Conservation (phyloP, 352 stramenopile species). For the Thalassiosira mediterranea region DNA sequence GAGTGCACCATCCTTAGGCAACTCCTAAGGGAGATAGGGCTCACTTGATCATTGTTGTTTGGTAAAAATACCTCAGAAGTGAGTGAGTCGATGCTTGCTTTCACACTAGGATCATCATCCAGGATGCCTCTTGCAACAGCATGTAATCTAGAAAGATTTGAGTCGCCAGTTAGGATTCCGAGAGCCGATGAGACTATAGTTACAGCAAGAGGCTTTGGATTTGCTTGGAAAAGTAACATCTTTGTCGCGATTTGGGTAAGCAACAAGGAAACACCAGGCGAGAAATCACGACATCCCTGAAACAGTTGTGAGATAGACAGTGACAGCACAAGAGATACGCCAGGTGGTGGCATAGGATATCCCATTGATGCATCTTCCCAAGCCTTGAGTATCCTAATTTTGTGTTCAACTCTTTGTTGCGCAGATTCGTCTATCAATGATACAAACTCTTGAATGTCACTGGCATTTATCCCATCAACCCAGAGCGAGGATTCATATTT, state of each 20-base stretch:
- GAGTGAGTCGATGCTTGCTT: conserved; percentile 16
- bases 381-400: conserved; percentile 45
- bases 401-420: conserved; percentile 43
- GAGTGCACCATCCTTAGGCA: conserved; percentile 48
- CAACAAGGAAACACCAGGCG: conserved; percentile 26
- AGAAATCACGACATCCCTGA: conserved; percentile 1
- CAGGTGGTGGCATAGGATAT: conserved; percentile 22
- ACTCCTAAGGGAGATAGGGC: conserved; percentile 15
- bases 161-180: conserved; percentile 4
- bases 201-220: conserved; percentile 35
- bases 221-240: conserved; percentile 34
- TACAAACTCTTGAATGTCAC: conserved; percentile 43
- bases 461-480: conserved; percentile 40
- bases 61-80: conserved; percentile 26
- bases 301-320: conserved; percentile 35
- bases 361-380: conserved; percentile 21
- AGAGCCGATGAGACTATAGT: conserved; percentile 20
- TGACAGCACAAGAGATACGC: conserved; percentile 37
- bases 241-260: conserved; percentile 39
- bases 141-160: conserved; percentile 11
- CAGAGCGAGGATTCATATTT: conserved; percentile 52
- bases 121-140: conserved; percentile 34
- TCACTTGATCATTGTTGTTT: neutral
- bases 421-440: conserved; percentile 26
- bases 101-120: conserved; percentile 9